Evolutionary conservation across 1,284 basidiomycete genomes (phyloP).

Genomic region (Meira nashicola): DNA sequence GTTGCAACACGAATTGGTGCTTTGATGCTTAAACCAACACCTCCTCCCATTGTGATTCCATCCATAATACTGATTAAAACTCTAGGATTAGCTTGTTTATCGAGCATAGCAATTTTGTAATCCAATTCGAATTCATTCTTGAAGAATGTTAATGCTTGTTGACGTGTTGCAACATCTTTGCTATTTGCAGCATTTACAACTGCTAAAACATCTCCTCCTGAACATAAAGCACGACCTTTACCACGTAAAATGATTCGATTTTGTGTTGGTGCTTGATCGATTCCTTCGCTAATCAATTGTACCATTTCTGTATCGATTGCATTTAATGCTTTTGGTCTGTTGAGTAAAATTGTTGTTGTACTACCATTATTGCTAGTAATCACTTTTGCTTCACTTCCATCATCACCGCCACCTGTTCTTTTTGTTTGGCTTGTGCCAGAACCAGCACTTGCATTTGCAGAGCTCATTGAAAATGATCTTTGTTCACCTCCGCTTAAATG

Average conservation of each 20-base stretch:
- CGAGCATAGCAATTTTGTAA: slow-evolving; percentile 67
- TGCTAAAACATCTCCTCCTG: slow-evolving; percentile 83
- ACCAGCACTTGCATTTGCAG: neutral
- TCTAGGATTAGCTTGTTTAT: slow-evolving; percentile 13
- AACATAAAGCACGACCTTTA: slow-evolving; percentile 78
- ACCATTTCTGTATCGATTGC: slow-evolving; percentile 82
- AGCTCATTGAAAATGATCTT: neutral
- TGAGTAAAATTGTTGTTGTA: slow-evolving; percentile 67
- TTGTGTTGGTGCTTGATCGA: slow-evolving; percentile 61
- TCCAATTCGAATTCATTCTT: slow-evolving; percentile 89
- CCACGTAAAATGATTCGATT: slow-evolving; percentile 54
- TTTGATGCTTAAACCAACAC: slow-evolving; percentile 81
- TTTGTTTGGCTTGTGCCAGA: neutral
- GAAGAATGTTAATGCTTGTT: slow-evolving; percentile 76
- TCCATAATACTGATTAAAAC: slow-evolving; percentile 23
- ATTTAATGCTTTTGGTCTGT: slow-evolving; percentile 79
- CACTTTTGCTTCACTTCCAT: slow-evolving; percentile 21
- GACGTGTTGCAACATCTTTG: slow-evolving; percentile 45
- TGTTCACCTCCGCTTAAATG: neutral
- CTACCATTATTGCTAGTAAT: slow-evolving; percentile 31
- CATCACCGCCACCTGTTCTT: slow-evolving; percentile 12
- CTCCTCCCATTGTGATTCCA: slow-evolving; percentile 85
- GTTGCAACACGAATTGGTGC: slow-evolving; percentile 90
- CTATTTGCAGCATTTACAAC: slow-evolving; percentile 51
- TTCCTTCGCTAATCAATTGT: slow-evolving; percentile 64